Evolutionary conservation across 75 land plant species (phyloP), one percentile per base, ranked within the genome.

Genomic region (Picea glauca): DNA sequence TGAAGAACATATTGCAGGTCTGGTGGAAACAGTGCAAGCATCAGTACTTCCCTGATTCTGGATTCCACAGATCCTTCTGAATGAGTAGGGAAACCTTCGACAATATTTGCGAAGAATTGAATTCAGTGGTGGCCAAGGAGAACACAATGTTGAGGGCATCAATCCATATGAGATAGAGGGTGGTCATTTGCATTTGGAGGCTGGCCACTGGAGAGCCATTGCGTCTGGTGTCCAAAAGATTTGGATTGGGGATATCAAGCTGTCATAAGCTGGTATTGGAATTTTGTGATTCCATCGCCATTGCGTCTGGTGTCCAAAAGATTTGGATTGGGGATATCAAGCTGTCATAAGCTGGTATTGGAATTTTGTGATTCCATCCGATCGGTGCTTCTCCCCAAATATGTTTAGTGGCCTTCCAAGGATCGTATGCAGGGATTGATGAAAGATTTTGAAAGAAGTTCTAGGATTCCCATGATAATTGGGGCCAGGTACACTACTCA

Each of bases 401-500:
- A 85, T 76, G 81, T 96, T 54, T 89, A 88, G 61, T 94, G 99
- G 99, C 97, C 97, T 2, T 84, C 88, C 13, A 85, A 70, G 3
- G 54, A 62, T 2, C 61, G 80, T 31, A 66, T 65, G 57, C 5
- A 40, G 43, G 43, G 43, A 4, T 74, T 80, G 77, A 92, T 84
- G 65, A 84, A 89, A 76, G 88, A 91, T n/a, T 96, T 89, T 82
- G 92, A 92, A 77, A 38, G 87, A 12, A 31, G 82, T 63, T 94
- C 89, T 20, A 97, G 99, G 38, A 92, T 96, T 50, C 89, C 93
- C 7, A 88, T 88, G 40, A 88, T 94, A 7, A 89, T 92, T 40
- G 99, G 97, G 3, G 83, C 99, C 13, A 94, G 94, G 89, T 94
- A 94, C 72, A 96, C 99, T 15, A 94, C 97, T 9, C 99, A 96